Evolutionary conservation across 164 flowering plant species (phyloP), one percentile per base, ranked within the genome.

Genomic region (Chimonanthus salicifolius): DNA sequence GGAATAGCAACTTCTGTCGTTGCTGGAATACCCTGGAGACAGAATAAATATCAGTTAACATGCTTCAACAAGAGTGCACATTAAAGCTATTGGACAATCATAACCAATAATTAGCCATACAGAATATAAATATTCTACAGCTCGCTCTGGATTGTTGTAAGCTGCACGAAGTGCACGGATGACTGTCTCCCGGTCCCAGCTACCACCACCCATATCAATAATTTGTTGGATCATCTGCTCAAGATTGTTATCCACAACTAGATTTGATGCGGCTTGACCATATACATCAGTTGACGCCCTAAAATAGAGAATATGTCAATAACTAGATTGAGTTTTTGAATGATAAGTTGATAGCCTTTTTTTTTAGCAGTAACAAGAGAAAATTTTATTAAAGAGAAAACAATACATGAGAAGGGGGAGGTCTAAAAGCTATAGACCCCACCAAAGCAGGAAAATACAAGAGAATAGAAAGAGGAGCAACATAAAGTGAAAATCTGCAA

Each of bases 191-290:
- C 80, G 90, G 80, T 93, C 99, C 99, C 99, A 95, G 74, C 58
- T 91, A 47, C 98, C 98, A 76, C 96, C 99, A 65, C 99, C 99
- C 84, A 95, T 95, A 77, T 92, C 99, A 86, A 93, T 83, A 70
- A 95, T 67, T 75, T 95, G 87, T 73, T 90, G 96, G 74, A 92
- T 85, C 10, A 88, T 93, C 80, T 87, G 89, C 80, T 95, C 99
- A 67, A 92, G 84, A 82, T 74, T 84, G 75, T 71, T 84, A 58
- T 83, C 88, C 70, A 88, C 86, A 75, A 93, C 92, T 78, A 91
- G 74, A 77, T 77, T 91, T 15, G 98, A 91, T 74, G 97, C 97
- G 85, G 98, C 97, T 78, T 87, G 85, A 77, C 83, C 91, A 88
- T 90, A 92, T 43, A 81, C 77, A 82, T 88, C 88, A 71, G 82